Base-by-base conservation (phyloP, 2,329 filamentous ascomycete species). In the Stemphylium beticola region DNA sequence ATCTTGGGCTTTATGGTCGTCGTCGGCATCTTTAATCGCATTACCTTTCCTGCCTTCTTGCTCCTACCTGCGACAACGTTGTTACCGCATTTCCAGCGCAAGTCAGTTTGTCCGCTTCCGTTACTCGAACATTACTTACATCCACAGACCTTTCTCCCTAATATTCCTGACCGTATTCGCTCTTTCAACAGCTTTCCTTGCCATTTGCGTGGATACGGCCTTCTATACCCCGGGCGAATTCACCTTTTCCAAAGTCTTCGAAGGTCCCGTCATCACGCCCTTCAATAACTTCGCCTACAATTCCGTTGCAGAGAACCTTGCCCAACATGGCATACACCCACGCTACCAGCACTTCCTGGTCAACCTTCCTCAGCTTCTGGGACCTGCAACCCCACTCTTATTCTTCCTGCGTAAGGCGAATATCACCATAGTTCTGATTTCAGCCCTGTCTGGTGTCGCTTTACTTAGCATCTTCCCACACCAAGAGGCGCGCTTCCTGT, bases 1-100 rank as follows among this genome's bases (percentile, higher is more conserved):
- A 82, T 95, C 37, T 85, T 99, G 36, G 92, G 92, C 26, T 86
- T 93, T 57, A 85, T 97, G 49, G 82, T 85, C 47, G 88, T 96
- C 12, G 90, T 95, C 68, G 95, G 95, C 44, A 79, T 93, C 54
- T 99, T 99, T 78, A 99, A 98, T 77, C 87, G 95, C 62, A 97
- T 98, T 69, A 99, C 95, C 9, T 98, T 98, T 75, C 93, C 93
- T 40, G 93, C 93, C 12, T 99, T 96, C 74, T 78, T 99, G 58
- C 56, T 96, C 54, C 86, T 97, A 72, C 93, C 95, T 48, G 88
- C 89, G 32, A 79, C 96, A 72, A 88, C 87, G 71, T 82, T 99
- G 70, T 80, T 98, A 74, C 92, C 92, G 62, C 90, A 96, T 79
- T 95, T 96, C 71, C 78, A 85, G 74, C 87, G 87, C 74, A 93